A percentile compares a stretch with the other conserved stretches of the same genome.
Conservation (phyloP, 1,284 basidiomycete species). For the Amylostereum areolatum region DNA sequence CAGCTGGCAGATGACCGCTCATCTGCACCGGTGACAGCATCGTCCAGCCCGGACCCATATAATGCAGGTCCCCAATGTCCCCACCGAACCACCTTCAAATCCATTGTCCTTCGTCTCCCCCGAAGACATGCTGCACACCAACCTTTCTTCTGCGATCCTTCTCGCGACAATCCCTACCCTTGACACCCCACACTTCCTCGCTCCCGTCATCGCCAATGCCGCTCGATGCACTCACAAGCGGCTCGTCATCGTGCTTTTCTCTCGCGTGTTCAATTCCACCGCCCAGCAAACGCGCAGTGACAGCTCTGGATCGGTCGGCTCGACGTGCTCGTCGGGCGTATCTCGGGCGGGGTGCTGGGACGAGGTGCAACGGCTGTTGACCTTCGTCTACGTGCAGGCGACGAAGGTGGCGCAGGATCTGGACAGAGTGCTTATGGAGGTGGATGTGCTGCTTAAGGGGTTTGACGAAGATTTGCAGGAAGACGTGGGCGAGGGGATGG, state of each 20-base stretch:
- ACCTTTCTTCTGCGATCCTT: constrained; percentile 35
- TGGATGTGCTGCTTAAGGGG: constrained; percentile 60
- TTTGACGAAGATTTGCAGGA: constrained; percentile 33
- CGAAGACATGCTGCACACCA: constrained; percentile 8
- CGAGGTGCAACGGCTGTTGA: constrained; percentile 59
- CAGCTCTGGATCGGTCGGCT: neutral
- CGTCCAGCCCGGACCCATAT: too few relatives aligned
- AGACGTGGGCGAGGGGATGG: constrained; percentile 24
- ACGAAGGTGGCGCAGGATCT: constrained; percentile 61
- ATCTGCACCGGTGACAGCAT: too few relatives aligned
- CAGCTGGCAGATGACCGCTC: too few relatives aligned
- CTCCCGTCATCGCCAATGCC: constrained; percentile 44
- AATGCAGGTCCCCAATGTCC: too few relatives aligned
- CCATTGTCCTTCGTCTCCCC: too few relatives aligned
- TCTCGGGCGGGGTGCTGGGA: constrained; percentile 50
- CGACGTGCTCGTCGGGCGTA: constrained; percentile 20
- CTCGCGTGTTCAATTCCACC: constrained; percentile 42
- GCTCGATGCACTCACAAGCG: constrained; percentile 36
- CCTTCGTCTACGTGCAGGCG: constrained; percentile 71
- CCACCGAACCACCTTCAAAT: too few relatives aligned
- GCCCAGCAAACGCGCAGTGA: constrained; percentile 9
- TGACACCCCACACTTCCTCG: constrained; percentile 46
- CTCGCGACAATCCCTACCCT: constrained; percentile 47
- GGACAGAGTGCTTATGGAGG: constrained; percentile 60
- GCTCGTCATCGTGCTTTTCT: constrained; percentile 60